phyloP scores from a whole-genome alignment of 202 grass and related monocot species.

The Saccharum hybrid region DNA sequence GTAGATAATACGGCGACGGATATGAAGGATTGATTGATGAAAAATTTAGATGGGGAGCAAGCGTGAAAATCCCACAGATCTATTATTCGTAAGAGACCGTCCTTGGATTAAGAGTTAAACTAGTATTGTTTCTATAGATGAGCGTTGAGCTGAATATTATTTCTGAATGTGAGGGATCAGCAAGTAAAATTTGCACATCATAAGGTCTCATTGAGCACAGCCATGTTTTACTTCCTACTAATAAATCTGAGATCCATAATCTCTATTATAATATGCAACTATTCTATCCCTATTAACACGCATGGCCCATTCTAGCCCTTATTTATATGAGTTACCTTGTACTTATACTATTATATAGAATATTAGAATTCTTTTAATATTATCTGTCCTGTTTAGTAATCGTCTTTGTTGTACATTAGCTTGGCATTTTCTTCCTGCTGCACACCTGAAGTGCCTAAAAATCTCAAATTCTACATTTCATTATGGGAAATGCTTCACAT shows the following conservation, averaged over 20 bases:
- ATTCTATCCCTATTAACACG: neutral
- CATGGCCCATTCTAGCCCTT: neutral
- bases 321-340: neutral
- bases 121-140: slow-evolving; percentile 10
- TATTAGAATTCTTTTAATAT: slow-evolving; percentile 14
- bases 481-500: neutral
- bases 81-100: neutral
- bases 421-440: neutral
- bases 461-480: slow-evolving; percentile 13
- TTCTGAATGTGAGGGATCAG: neutral
- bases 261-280: slow-evolving; percentile 10
- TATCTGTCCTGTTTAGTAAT: neutral
- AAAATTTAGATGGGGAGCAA: slow-evolving; percentile 4
- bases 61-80: neutral
- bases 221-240: neutral
- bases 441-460: neutral
- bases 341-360: neutral
- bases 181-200: slow-evolving; percentile 5
- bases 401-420: neutral
- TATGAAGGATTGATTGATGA: slow-evolving; percentile 27
- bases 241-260: neutral
- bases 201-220: neutral
- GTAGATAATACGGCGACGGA: neutral
- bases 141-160: neutral
- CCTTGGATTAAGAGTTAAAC: slow-evolving; percentile 19